Conservation (phyloP, 2,329 filamentous ascomycete species). For the Fusarium nisikadoi region DNA sequence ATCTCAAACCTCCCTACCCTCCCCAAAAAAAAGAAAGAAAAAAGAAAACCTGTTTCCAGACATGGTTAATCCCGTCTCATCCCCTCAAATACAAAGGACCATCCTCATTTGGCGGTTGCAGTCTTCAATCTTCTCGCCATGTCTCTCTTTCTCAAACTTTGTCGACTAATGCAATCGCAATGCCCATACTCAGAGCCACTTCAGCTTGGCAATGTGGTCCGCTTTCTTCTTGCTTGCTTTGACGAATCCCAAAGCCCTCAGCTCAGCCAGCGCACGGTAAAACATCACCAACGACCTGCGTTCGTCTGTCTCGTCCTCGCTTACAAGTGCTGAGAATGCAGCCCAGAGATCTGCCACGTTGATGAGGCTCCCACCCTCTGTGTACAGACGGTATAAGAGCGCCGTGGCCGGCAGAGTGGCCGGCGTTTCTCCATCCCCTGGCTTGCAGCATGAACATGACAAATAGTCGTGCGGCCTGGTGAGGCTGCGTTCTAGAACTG, state of each 20-base stretch:
- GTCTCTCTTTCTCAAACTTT: conserved; percentile 26
- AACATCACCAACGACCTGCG: conserved; percentile 77
- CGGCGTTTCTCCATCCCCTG: conserved; percentile 60
- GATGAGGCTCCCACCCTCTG: conserved; percentile 79
- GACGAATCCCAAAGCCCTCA: conserved; percentile 86
- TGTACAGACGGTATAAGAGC: conserved; percentile 81
- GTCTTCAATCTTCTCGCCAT: conserved; percentile 9
- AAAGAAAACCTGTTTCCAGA: conserved; percentile 16
- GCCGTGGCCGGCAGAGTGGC: conserved; percentile 75
- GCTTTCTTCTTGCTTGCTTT: conserved; percentile 91
- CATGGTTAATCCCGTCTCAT: conserved; percentile 3
- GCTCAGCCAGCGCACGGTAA: conserved; percentile 85
- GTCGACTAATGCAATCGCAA: conserved; percentile 18
- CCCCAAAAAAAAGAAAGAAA: neutral
- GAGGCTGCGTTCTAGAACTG: conserved; percentile 77
- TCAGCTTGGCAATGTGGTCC: conserved; percentile 92
- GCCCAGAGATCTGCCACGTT: conserved; percentile 85
- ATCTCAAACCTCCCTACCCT: neutral
- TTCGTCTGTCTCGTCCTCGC: conserved; percentile 57
- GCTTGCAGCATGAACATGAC: conserved; percentile 74
- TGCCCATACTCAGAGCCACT: conserved; percentile 67
- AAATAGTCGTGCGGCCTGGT: conserved; percentile 81
- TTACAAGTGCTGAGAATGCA: conserved; percentile 75
- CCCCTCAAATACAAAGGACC: conserved; percentile 19
- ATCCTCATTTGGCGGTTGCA: conserved; percentile 2